Base-by-base conservation (phyloP, 305 asterid species). In the Salvia sclarea region DNA sequence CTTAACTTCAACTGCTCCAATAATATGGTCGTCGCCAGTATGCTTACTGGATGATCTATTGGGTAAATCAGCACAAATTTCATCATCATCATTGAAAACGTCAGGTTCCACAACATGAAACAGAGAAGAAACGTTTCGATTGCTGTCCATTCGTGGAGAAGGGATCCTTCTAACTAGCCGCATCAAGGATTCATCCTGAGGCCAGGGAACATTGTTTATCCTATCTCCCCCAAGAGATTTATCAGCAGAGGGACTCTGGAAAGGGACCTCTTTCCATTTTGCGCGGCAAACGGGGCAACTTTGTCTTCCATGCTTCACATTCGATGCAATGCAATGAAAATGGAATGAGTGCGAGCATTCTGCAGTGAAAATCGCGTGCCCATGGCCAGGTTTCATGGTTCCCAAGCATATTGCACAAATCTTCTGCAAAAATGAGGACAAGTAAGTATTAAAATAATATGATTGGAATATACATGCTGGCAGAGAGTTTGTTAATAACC, bases 321-420 rank as follows among this genome's bases (percentile, higher is more conserved):
- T 91, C 9, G 96, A 86, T 20, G 96, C 74, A 22, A 94, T 88
- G 43, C 98, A 89, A 48, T 84, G 89, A 84, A 87, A 94, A 76
- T 94, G 98, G 58, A 91, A 94, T 0, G 97, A 63, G 76, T 94
- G 96, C 1, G 96, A 85, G 83, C 98, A 93, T 78, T 93, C 96
- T 50, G 96, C 98, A 5, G 96, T 91, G 80, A 88, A 91, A 70
- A 94, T 93, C 17, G 96, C 97, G 53, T 83, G 96, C 49, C 97
- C 96, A 5, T 80, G 82, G 49, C 92, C 92, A 2, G 95, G 79
- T 75, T 78, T 88, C 95, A 93, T 77, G 22, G 83, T 48, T 55
- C 69, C 72, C 82, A 90, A 77, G 79, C 98, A 93, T 84, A 93
- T 88, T 9, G 98, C 86, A 70, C 97, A 93, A 22, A 76, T 73